Conservation (phyloP, 2,329 filamentous ascomycete genomes). For the Incumbomyces lentus region DNA sequence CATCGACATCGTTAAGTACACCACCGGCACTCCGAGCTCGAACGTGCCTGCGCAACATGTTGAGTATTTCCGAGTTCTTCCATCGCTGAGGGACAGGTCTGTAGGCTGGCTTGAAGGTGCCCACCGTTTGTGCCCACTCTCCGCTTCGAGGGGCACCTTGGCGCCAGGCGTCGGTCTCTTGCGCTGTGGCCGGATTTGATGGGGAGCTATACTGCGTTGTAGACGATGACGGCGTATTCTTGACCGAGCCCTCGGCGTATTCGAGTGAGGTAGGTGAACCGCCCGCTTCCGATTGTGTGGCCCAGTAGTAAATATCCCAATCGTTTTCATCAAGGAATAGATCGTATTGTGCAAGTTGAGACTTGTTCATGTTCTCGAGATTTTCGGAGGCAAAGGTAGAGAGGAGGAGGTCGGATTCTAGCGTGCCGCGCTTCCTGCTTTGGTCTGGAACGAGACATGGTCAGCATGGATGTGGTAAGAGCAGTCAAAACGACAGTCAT, state of each 20-base stretch:
- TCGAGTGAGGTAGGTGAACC: constrained; percentile 45
- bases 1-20: constrained; percentile 27
- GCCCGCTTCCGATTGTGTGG: constrained; percentile 62
- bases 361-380: constrained; percentile 60
- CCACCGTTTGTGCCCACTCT: constrained; percentile 95
- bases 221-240: constrained; percentile 9
- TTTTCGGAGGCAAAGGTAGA: constrained; percentile 84
- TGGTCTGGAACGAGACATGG: constrained; percentile 55
- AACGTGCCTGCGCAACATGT: constrained; percentile 70
- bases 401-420: constrained; percentile 90
- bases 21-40: constrained; percentile 55
- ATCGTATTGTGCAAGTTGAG: constrained; percentile 76
- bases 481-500: background rate
- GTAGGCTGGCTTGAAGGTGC: constrained; percentile 88
- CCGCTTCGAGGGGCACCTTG: constrained; percentile 48
- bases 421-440: constrained; percentile 87
- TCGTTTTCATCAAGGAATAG: constrained; percentile 96
- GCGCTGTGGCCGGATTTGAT: constrained; percentile 21
- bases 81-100: constrained; percentile 78
- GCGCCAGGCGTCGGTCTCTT: constrained; percentile 41
- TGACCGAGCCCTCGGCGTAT: constrained; percentile 41
- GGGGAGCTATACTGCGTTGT: constrained; percentile 16
- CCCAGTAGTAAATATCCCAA: constrained; percentile 99
- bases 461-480: constrained; percentile 9
- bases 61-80: constrained; percentile 71